Evolutionary conservation across 495 filamentous ascomycete species (phyloP).

Genomic region (Talaromyces stipitatus): DNA sequence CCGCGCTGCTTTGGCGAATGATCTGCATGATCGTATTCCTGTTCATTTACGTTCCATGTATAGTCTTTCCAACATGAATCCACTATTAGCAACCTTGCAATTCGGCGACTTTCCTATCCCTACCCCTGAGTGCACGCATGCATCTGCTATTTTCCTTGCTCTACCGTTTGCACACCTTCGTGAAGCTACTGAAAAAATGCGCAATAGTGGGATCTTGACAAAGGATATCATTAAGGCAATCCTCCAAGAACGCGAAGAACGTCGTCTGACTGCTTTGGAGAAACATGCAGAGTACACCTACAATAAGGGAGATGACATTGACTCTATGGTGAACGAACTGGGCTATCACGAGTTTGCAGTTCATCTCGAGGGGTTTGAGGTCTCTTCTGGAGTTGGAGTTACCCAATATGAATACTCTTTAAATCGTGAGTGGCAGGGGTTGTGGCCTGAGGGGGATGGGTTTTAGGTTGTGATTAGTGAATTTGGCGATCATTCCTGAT

Average conservation of each 20-base stretch:
- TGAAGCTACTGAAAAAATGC: slow-evolving; percentile 11
- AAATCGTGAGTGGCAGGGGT: slow-evolving; percentile 2
- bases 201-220: slow-evolving; percentile 6
- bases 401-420: background rate
- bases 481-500: background rate
- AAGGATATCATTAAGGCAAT: slow-evolving; percentile 11
- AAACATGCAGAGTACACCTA: background rate
- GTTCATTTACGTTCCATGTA: slow-evolving; percentile 9
- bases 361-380: background rate
- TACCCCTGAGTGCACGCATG: slow-evolving; percentile 5
- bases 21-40: slow-evolving; percentile 22
- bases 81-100: slow-evolving; percentile 12
- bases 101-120: slow-evolving; percentile 16
- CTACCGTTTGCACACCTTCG: slow-evolving; percentile 15
- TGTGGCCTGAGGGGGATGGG: background rate
- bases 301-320: background rate
- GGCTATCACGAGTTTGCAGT: slow-evolving; percentile 4
- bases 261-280: slow-evolving; percentile 19
- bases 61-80: slow-evolving; percentile 7
- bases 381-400: background rate
- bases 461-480: background rate
- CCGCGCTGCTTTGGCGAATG: slow-evolving; percentile 11
- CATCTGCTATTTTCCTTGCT: slow-evolving; percentile 19
- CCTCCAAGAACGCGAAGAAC: slow-evolving; percentile 19
- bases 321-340: background rate